Base-by-base conservation (phyloP, 2,329 filamentous ascomycete species). In the Penicillium aurantiogriseum region DNA sequence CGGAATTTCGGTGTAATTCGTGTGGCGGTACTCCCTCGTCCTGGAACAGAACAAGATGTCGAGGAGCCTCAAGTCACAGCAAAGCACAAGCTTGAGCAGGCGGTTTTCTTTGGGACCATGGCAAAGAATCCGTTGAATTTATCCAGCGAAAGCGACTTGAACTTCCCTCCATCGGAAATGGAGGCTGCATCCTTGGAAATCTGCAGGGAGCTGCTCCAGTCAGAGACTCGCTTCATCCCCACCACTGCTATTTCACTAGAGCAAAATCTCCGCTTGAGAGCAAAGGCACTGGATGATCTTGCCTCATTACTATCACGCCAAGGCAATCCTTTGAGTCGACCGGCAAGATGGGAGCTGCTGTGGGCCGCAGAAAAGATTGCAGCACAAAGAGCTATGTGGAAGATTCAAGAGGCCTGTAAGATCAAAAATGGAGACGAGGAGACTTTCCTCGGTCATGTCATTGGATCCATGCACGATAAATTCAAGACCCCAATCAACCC, bases 51-150 rank as follows among this genome's bases (percentile, higher is more conserved):
- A 17, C 79, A 88, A 27, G 86, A 71, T 9, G 66, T 72, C 45
- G 77, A 78, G 43, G 71, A 72, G 56, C 62, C 63, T 15, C 77
- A 77, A 63, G 84, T 96, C 17, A 92, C 90, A 1, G 89, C 91
- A 7, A 94, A 91, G 75, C 90, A 87, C 75, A 96, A 94, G 75
- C 82, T 99, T 40, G 91, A 97, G 70, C 92, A 99, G 76, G 92
- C 92, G 2, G 89, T 97, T 1, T 97, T 97, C 76, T 97, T 91
- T 71, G 92, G 92, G 2, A 86, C 85, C 47, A 86, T 90, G 70
- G 83, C 88, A 60, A 86, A 90, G 68, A 97, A 92, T 67, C 89
- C 93, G n/a, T 77, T 99, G n/a, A 87, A 92, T 60, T 91, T 99
- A 67, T 85, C 88, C 43, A 83, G 87, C 43, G 84, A 85, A 61